A percentile compares a stretch with the other conserved stretches of the same genome.
Conservation (phyloP, 768 basidiomycete species). For the Suillus cothurnatus region DNA sequence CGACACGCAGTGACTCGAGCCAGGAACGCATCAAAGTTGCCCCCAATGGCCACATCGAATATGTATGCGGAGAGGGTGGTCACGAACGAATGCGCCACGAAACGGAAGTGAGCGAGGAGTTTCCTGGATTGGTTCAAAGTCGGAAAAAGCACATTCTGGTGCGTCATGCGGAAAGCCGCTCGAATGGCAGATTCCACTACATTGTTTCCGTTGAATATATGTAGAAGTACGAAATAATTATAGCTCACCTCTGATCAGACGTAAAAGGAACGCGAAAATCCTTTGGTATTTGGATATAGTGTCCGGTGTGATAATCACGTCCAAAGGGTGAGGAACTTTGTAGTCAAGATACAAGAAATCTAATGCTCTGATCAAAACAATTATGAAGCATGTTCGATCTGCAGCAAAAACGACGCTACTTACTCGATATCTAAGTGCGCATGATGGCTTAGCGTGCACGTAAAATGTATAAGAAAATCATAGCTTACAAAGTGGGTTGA, state of each 20-base stretch:
- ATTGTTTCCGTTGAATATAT: constrained; percentile 9
- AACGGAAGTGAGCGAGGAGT: constrained; percentile 69
- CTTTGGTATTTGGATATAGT: constrained; percentile 86
- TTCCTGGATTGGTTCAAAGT: constrained; percentile 55
- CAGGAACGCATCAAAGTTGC: constrained; percentile 75
- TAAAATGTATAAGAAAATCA: not conserved
- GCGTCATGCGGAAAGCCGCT: constrained; percentile 66
- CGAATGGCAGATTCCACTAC: constrained; percentile 69
- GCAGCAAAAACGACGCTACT: constrained; percentile 23
- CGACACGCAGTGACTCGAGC: constrained; percentile 36
- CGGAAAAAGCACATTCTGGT: constrained; percentile 55
- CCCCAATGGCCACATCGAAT: constrained; percentile 79
- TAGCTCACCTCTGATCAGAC: constrained; percentile 71
- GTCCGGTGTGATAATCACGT: constrained; percentile 67
- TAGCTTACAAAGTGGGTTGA: constrained; percentile 76
- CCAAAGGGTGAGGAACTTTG: constrained; percentile 79
- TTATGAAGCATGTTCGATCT: not conserved
- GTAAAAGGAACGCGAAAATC: constrained; percentile 77
- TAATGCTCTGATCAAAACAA: constrained; percentile 57
- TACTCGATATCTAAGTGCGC: constrained; percentile 48
- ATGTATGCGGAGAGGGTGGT: constrained; percentile 68
- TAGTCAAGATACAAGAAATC: constrained; percentile 93
- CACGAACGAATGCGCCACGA: constrained; percentile 72
- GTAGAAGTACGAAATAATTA: not conserved
- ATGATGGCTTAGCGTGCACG: not conserved